phyloP scores from a whole-genome alignment of 2,329 filamentous ascomycete species.

The Ascosphaera apis region DNA sequence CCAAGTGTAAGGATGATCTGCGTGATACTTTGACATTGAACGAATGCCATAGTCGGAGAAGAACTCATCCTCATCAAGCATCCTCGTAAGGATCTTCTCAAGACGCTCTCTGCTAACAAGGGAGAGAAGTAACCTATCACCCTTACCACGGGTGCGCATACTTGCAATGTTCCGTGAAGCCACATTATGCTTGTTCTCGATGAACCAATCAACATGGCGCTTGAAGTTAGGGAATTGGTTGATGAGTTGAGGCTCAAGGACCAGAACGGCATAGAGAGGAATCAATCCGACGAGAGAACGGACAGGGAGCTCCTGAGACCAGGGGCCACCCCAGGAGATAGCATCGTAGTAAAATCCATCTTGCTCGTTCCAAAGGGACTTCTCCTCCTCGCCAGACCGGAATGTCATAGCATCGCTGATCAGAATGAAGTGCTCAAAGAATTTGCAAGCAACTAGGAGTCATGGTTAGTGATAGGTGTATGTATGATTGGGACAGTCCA shows the following conservation, averaged over 20 bases:
- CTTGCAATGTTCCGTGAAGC: slow-evolving; percentile 88
- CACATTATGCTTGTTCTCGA: slow-evolving; percentile 64
- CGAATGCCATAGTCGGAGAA: slow-evolving; percentile 75
- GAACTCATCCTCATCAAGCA: slow-evolving; percentile 90
- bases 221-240: slow-evolving; percentile 85
- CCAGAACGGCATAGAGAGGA: slow-evolving; percentile 76
- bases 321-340: slow-evolving; percentile 86
- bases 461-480: neutral
- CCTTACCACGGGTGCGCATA: slow-evolving; percentile 75
- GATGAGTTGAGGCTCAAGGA: slow-evolving; percentile 79
- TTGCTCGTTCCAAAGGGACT: slow-evolving; percentile 86
- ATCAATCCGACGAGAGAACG: slow-evolving; percentile 83
- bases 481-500: neutral
- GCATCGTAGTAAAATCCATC: slow-evolving; percentile 97
- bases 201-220: slow-evolving; percentile 81
- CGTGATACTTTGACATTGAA: slow-evolving; percentile 77
- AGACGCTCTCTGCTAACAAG: slow-evolving; percentile 87
- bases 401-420: slow-evolving; percentile 96
- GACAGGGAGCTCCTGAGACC: slow-evolving; percentile 78
- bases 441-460: slow-evolving; percentile 60
- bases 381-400: slow-evolving; percentile 46
- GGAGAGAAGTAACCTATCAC: slow-evolving; percentile 63
- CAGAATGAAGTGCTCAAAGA: slow-evolving; percentile 96
- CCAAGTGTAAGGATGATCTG: slow-evolving; percentile 81
- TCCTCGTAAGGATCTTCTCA: slow-evolving; percentile 65